Evolutionary conservation across 148 eudicot genomes (phyloP), one percentile per base, ranked within the genome.

Genomic region (Spergularia marina): DNA sequence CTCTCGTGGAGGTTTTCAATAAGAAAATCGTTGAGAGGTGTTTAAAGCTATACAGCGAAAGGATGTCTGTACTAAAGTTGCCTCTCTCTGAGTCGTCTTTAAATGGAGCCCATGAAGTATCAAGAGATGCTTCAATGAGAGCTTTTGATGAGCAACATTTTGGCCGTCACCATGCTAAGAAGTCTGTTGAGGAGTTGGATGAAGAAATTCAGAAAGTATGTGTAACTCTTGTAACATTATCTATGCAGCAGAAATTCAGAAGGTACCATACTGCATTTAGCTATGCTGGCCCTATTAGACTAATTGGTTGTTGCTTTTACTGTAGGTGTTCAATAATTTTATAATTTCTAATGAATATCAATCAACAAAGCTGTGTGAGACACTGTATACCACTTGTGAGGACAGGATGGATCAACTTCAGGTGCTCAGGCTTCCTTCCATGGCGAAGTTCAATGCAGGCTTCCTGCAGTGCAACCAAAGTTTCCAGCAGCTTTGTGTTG

Each of bases 321-420:
- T 82, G 75, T 85, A 95, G 99, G 87, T 88, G 78, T 83, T 83
- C 62, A 89, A 88, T 80, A 95, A 90, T 74, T 85, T 81, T 67
- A 65, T 87, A 54, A 72, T 95, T 78, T 87, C 93, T 81, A 95
- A 95, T 83, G 90, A 92, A 79, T 92, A 86, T 78, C 86, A 86
- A 69, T 95, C 99, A 64, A 83, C 99, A 13, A 95, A 89, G 78
- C 84, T 95, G 74, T 95, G 98, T 76, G 99, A 95, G 86, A 78
- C 85, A 66, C 80, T 90, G 40, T 95, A 85, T 77, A 90, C 90
- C 18, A 81, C 76, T 44, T 95, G 99, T 25, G 99, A 95, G 83
- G 99, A 95, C 79, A 87, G 82, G 80, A 95, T 95, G 99, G 99
- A 95, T 71, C 94, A 89, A 70, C 98, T 95, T 82, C 99, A 95